Conservation (phyloP, 2,329 filamentous ascomycete genomes). For the Aureobasidium sp. region DNA sequence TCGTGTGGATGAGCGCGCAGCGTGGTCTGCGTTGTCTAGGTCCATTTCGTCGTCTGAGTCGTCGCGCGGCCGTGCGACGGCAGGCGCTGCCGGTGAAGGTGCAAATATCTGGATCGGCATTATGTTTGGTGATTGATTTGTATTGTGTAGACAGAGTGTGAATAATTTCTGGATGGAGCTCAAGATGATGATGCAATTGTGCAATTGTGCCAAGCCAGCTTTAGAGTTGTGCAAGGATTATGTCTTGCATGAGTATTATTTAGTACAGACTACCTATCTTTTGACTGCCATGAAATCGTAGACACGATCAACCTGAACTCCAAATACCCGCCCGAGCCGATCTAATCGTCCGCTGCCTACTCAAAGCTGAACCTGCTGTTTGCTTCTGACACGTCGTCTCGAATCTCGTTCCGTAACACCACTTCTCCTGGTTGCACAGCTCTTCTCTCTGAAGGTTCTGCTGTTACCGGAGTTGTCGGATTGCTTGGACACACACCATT, state of each 20-base stretch:
- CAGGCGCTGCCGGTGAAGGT: conserved; percentile 37
- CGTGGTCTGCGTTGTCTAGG: conserved; percentile 44
- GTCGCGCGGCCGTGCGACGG: conserved; percentile 22
- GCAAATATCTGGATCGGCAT: conserved; percentile 57
- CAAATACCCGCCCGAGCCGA: neutral
- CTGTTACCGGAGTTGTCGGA: neutral
- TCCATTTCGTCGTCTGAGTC: conserved; percentile 34
- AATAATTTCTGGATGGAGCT: conserved; percentile 6
- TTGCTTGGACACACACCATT: conserved; percentile 35
- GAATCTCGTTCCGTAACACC: neutral
- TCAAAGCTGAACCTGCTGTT: conserved; percentile 14
- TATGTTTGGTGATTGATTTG: neutral
- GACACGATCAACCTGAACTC: neutral
- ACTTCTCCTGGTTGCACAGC: conserved; percentile 8
- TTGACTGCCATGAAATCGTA: neutral
- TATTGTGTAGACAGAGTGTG: neutral
- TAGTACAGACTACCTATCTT: neutral
- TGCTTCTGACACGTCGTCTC: neutral
- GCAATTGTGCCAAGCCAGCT: neutral
- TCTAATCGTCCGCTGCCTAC: neutral
- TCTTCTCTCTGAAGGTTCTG: neutral
- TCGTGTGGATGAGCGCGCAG: conserved; percentile 35
- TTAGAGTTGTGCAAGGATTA: neutral
- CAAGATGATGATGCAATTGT: conserved; percentile 1
- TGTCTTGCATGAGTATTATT: neutral